Conservation (phyloP, 257 asterid genomes). For the Orobanche coerulescens region DNA sequence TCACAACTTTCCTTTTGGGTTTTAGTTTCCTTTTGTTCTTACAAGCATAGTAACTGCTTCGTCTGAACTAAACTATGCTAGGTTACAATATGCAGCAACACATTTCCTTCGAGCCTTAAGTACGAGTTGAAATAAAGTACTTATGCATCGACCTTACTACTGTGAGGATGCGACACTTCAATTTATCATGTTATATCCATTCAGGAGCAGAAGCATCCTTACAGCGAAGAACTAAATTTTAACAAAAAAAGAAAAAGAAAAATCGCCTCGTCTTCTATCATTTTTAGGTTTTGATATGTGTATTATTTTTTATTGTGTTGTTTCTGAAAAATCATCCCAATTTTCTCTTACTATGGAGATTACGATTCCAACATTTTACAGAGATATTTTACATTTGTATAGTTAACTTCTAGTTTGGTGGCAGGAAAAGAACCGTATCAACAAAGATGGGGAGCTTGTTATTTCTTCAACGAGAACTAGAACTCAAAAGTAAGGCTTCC, state of each 20-base stretch:
- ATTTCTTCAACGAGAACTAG: constrained; percentile 81
- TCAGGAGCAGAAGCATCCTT: background rate
- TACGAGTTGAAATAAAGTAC: background rate
- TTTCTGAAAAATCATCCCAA: background rate
- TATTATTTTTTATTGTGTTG: background rate
- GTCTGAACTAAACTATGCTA: background rate
- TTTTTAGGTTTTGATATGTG: background rate
- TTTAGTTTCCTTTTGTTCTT: background rate
- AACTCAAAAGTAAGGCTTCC: constrained; percentile 54
- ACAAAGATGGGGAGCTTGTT: constrained; percentile 85
- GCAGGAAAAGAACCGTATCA: constrained; percentile 91
- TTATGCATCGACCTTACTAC: background rate
- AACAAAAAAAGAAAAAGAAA: background rate
- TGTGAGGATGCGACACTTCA: background rate
- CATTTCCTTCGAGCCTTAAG: background rate
- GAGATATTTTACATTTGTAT: background rate
- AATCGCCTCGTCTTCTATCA: background rate
- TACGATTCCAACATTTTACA: background rate
- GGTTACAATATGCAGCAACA: background rate
- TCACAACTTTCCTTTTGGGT: background rate
- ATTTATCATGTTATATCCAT: background rate
- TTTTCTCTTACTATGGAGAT: background rate
- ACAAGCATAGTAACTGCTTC: too few species aligned
- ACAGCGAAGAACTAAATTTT: background rate
- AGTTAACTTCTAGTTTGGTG: constrained; percentile 5